phyloP scores from a whole-genome alignment of 2,329 filamentous ascomycete species.

The Aspergillus latus region DNA sequence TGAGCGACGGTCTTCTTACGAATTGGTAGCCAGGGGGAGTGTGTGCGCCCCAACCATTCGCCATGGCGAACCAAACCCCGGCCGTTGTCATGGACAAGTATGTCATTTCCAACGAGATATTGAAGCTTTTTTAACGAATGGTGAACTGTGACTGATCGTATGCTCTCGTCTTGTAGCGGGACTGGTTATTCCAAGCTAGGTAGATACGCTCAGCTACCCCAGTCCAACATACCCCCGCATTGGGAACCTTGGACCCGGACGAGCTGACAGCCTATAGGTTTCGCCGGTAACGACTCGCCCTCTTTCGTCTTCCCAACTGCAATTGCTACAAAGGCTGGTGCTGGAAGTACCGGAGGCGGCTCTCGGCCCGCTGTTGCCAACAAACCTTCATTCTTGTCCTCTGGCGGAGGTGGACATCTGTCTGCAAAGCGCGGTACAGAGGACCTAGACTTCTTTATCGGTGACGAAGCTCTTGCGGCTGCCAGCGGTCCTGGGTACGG shows the following conservation, averaged over 20 bases:
- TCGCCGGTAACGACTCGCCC: conserved; percentile 97
- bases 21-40: conserved; percentile 20
- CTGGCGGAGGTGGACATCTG: conserved; percentile 82
- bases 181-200: conserved; percentile 99
- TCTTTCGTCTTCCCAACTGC: conserved; percentile 99
- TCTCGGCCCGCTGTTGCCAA: conserved; percentile 87
- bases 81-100: conserved; percentile 99
- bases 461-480: conserved; percentile 88
- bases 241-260: conserved; percentile 6
- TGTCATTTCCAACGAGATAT: conserved; percentile 43
- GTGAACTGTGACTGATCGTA: conserved; percentile 45
- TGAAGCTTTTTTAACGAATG: conserved; percentile 7
- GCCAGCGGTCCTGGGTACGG: conserved; percentile 87
- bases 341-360: conserved; percentile 66
- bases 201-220: conserved; percentile 47
- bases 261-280: conserved; percentile 62
- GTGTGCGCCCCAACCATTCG: conserved; percentile 26
- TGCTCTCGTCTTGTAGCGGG: conserved; percentile 63
- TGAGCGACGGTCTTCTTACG: conserved; percentile 3
- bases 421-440: conserved; percentile 93
- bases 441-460: conserved; percentile 98
- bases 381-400: conserved; percentile 93
- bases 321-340: conserved; percentile 87
- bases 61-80: conserved; percentile 96
- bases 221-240: conserved; percentile 12